Evolutionary conservation across 495 filamentous ascomycete species (phyloP).

Genomic region (Neurospora hispaniola): DNA sequence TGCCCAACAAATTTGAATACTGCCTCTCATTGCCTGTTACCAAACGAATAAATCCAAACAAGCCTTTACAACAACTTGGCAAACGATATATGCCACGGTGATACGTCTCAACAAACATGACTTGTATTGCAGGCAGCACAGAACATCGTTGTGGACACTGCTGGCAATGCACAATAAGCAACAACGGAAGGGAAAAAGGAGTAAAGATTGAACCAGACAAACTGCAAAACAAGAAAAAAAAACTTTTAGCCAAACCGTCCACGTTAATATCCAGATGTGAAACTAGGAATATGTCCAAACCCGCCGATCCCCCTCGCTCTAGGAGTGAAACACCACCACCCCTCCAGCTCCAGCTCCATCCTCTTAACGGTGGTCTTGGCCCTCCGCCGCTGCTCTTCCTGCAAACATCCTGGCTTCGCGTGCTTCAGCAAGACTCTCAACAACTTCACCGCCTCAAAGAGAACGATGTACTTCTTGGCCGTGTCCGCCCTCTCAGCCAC

Average conservation of each 20-base stretch:
- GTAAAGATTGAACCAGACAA: background rate
- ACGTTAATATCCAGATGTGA: background rate
- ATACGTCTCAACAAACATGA: background rate
- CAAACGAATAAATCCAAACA: background rate
- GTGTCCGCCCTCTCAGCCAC: background rate
- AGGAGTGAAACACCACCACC: background rate
- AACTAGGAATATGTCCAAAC: background rate
- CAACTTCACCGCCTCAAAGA: background rate
- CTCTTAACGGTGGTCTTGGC: background rate
- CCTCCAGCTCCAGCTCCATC: background rate
- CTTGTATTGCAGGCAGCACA: background rate
- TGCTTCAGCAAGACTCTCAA: background rate
- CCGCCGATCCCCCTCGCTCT: background rate
- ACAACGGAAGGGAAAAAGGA: background rate
- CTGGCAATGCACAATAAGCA: background rate
- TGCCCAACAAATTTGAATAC: background rate
- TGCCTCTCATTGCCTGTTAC: background rate
- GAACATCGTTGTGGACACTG: background rate
- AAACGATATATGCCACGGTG: background rate
- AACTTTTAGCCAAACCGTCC: background rate
- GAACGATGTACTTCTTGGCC: background rate
- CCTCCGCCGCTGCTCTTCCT: background rate
- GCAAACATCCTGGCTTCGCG: background rate
- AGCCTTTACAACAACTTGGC: background rate
- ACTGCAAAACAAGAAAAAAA: background rate